These are phyloP conservation scores for Lentinula guzmanii DNA, from an alignment of 768 basidiomycete species.

Conservation along the genomic window DNA sequence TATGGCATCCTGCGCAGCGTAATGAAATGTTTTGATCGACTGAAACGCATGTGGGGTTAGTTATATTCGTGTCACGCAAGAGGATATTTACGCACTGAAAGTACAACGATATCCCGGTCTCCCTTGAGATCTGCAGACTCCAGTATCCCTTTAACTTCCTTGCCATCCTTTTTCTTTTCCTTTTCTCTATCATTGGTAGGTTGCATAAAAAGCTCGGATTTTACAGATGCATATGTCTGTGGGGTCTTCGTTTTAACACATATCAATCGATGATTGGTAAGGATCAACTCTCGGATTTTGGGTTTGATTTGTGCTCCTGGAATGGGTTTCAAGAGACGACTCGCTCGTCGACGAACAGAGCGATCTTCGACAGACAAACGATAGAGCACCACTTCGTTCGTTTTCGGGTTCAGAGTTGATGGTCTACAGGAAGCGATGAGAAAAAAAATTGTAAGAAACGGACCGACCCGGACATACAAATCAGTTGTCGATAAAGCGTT, in stretches of 20 bases:
- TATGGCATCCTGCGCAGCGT: slow-evolving; percentile 30
- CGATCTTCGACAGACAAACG: slow-evolving; percentile 49
- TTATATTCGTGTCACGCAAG: neutral
- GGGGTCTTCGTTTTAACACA: slow-evolving; percentile 45
- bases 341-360: slow-evolving; percentile 49
- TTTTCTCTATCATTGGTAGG: slow-evolving; percentile 14
- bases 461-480: slow-evolving; percentile 30
- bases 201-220: slow-evolving; percentile 45
- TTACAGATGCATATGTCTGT: slow-evolving; percentile 32
- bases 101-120: slow-evolving; percentile 53
- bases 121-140: slow-evolving; percentile 45
- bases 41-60: slow-evolving; percentile 15
- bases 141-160: slow-evolving; percentile 39
- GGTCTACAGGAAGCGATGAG: slow-evolving; percentile 3
- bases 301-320: slow-evolving; percentile 41
- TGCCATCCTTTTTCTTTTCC: slow-evolving; percentile 38
- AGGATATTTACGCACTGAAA: slow-evolving; percentile 42
- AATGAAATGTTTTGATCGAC: slow-evolving; percentile 41
- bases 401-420: slow-evolving; percentile 31
- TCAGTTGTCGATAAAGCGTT: slow-evolving; percentile 34
- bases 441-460: neutral
- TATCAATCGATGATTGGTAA: slow-evolving; percentile 51
- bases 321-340: slow-evolving; percentile 45
- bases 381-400: slow-evolving; percentile 44
- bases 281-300: slow-evolving; percentile 48